A percentile compares a stretch with the other conserved stretches of the same genome.
These are phyloP conservation scores for Mangifera indica DNA, from an alignment of 345 rosid species.

Conservation along the genomic window DNA sequence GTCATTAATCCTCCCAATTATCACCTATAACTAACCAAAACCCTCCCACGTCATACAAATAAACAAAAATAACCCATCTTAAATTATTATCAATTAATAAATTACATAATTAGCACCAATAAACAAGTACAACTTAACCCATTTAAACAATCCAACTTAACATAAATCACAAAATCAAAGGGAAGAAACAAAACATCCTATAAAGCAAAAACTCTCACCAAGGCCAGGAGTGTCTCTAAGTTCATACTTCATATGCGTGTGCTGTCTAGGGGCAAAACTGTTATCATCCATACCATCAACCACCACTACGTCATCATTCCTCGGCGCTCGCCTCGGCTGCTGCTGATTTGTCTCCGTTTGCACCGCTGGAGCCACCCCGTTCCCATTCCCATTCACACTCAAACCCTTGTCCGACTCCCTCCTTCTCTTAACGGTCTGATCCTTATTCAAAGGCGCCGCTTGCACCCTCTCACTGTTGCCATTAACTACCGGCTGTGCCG, in stretches of 20 bases:
- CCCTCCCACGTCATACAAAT: background rate
- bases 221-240: constrained; percentile 93
- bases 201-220: constrained; percentile 44
- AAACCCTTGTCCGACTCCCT: constrained; percentile 71
- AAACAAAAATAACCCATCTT: background rate
- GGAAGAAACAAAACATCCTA: background rate
- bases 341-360: constrained; percentile 28
- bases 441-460: constrained; percentile 40
- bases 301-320: constrained; percentile 60
- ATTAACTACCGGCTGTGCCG: constrained; percentile 26
- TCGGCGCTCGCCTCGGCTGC: constrained; percentile 45
- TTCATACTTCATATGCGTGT: constrained; percentile 81
- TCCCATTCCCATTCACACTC: constrained; percentile 40
- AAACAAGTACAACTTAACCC: background rate
- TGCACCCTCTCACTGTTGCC: constrained; percentile 31
- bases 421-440: constrained; percentile 69
- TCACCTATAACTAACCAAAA: constrained; percentile 2
- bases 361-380: constrained; percentile 33
- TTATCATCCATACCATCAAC: constrained; percentile 70
- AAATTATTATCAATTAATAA: background rate
- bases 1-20: background rate
- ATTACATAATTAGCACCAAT: background rate
- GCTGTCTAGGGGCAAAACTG: constrained; percentile 58
- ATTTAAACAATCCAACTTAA: background rate
- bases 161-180: background rate